Base-by-base conservation (phyloP, 768 basidiomycete genomes). In the Phylloporus sp. region DNA sequence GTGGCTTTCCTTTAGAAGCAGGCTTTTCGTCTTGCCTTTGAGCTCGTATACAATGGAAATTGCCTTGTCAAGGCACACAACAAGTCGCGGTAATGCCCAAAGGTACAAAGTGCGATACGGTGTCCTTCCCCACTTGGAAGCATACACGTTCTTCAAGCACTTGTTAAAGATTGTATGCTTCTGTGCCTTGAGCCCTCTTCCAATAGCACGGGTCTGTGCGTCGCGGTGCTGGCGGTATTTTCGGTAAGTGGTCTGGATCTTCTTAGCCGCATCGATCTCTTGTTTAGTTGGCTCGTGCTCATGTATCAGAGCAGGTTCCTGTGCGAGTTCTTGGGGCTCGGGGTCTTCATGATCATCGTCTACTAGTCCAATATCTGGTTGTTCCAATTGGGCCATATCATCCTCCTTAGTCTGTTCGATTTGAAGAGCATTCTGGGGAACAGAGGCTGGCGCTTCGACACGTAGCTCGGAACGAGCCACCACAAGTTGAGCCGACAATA, bases 41-140 rank as follows among this genome's bases (percentile, higher is more conserved):
- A 61, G 54, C 16, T 59, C 44, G 34, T 60, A 35, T 8, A 69
- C 55, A 18, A 63, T 24, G 2, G 57, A 32, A 11, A 69, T 59
- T 20, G 64, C 58, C n/a, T 60, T 47, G 42, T 79, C 72, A 26
- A 80, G 65, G 53, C 72, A 76, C 2, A 74, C 54, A 3, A 77
- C 60, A 26, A 79, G 55, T 45, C 69, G 73, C 2, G 77, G 74
- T 8, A 80, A 62, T 16, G 65, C 64, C 44, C 66, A 65, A 6
- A 66, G 59, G 56, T 73, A 77, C 13, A 75, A 60, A 0, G 60
- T 49, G 13, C 67, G 68, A 52, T 80, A 78, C 16, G 49, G 53
- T 6, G 54, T 57, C 23, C 47, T 49, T 29, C 52, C 31, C 73
- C 74, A 72, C 4, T 50, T 46, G 26, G 66, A 64, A 7, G 50